phyloP scores from a whole-genome alignment of 148 eudicot genomes.

The Rhododendron griersonianum region DNA sequence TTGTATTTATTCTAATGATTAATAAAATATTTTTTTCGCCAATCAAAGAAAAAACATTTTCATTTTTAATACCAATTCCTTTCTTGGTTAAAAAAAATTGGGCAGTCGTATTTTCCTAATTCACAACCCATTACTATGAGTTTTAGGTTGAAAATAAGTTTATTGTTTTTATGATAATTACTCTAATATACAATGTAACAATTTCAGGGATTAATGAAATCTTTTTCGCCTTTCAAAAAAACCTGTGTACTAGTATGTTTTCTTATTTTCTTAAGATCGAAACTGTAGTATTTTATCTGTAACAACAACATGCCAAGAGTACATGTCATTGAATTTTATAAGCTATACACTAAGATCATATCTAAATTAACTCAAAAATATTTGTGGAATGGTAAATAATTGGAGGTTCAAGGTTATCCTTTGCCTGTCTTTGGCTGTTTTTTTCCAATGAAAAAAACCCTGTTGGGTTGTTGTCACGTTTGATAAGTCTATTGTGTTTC shows the following conservation, averaged over 20 bases:
- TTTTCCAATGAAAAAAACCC: neutral
- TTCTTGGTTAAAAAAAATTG: neutral
- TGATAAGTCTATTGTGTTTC: too few species aligned
- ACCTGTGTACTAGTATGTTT: neutral
- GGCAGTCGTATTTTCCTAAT: neutral
- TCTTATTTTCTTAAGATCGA: too few species aligned
- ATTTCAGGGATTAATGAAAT: too few species aligned
- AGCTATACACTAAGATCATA: neutral
- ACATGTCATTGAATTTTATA: too few species aligned
- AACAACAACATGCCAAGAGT: too few species aligned
- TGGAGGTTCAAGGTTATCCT: neutral
- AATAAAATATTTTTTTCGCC: too few species aligned
- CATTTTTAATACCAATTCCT: neutral
- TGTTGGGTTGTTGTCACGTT: too few species aligned
- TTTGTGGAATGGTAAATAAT: neutral
- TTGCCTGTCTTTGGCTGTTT: neutral
- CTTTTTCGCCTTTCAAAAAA: too few species aligned
- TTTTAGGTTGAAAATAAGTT: neutral
- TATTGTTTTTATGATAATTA: neutral
- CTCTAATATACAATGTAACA: too few species aligned
- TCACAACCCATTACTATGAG: neutral
- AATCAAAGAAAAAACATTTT: neutral
- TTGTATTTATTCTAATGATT: too few species aligned
- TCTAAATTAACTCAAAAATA: neutral
- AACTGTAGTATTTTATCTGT: too few species aligned